These are phyloP conservation scores for Pisolithus tinctorius DNA, from an alignment of 768 basidiomycete species.

Conservation along the genomic window DNA sequence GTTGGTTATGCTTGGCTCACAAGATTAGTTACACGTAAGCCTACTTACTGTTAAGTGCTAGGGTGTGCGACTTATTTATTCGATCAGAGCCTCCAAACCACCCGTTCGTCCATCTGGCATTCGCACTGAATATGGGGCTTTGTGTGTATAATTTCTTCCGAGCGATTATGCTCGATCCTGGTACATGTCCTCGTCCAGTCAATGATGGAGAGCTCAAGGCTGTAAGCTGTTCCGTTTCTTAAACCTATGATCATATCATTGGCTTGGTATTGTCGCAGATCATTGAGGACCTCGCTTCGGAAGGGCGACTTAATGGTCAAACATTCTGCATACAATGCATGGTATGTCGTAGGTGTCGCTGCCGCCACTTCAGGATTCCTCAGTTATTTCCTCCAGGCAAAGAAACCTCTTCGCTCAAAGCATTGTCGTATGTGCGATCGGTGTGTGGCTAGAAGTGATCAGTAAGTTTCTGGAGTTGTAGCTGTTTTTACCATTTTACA, in stretches of 20 bases:
- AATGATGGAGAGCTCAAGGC: conserved; percentile 85
- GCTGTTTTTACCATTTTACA: conserved; percentile 1
- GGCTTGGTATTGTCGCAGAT: conserved; percentile 41
- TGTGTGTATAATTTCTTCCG: conserved; percentile 92
- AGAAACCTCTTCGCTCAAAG: conserved; percentile 89
- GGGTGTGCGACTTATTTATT: background rate
- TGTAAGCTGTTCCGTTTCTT: conserved; percentile 37
- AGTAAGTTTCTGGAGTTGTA: conserved; percentile 47
- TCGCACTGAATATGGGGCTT: conserved; percentile 59
- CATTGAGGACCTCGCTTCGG: conserved; percentile 84
- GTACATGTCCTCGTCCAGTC: conserved; percentile 72
- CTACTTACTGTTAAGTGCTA: background rate
- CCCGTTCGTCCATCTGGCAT: conserved; percentile 68
- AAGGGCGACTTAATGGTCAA: conserved; percentile 87
- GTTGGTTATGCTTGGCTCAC: conserved; percentile 79
- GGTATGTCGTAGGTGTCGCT: conserved; percentile 36
- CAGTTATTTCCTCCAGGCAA: conserved; percentile 40
- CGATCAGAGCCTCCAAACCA: conserved; percentile 68
- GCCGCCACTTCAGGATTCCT: background rate
- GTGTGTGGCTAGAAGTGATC: conserved; percentile 87
- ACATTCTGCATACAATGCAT: conserved; percentile 96
- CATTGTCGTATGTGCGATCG: conserved; percentile 91
- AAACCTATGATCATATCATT: background rate
- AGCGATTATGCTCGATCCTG: conserved; percentile 83
- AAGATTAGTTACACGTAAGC: conserved; percentile 64